Evolutionary conservation across 768 basidiomycete genomes (phyloP), one percentile per base, ranked within the genome.

Genomic region (Jaapia argillacea): DNA sequence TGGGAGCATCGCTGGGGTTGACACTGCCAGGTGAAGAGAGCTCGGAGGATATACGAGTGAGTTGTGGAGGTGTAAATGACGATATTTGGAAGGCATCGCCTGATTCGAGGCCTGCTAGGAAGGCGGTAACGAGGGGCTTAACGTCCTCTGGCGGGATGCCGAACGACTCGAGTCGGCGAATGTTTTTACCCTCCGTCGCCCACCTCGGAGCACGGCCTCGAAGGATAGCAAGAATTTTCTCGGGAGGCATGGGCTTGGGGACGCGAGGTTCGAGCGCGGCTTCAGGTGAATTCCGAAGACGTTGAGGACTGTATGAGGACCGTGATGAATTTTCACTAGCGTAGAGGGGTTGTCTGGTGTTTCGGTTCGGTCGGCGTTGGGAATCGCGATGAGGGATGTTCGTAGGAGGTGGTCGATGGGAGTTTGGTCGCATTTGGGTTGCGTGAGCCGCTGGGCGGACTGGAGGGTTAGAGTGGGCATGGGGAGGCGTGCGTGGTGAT

Each of bases 41-140:
- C 6, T 63, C 55, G 22, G 68, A 54, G 0, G 58, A 51, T 46
- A 81, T 71, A n/a, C 73, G 68, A 14, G 53, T 46, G 7, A 79
- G 56, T 12, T 60, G 51, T 22, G 73, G 72, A 31, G 55, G 63
- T 2, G 10, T 10, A 16, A 33, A 33, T 33, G 10, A 16, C 10
- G 31, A 33, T 10, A 16, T 10, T 10, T 59, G 46, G 47, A 59
- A 61, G 4, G 49, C 50, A 6, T 54, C 50, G 10, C 51, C 55
- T 2, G 59, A 62, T n/a, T 24, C 25, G 24, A 27, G 23, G 14
- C 46, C 37, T 10, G 68, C 28, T 25, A 41, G 24, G 42, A 33
- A 18, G 7, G 56, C 1, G 47, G 41, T 4, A 37, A 50, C 13
- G 46, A 18, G 36, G 50, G 40, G 25, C 49, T 35, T 1, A 45